Base-by-base conservation (phyloP, 768 basidiomycete species). In the Rhizopogon sp. region DNA sequence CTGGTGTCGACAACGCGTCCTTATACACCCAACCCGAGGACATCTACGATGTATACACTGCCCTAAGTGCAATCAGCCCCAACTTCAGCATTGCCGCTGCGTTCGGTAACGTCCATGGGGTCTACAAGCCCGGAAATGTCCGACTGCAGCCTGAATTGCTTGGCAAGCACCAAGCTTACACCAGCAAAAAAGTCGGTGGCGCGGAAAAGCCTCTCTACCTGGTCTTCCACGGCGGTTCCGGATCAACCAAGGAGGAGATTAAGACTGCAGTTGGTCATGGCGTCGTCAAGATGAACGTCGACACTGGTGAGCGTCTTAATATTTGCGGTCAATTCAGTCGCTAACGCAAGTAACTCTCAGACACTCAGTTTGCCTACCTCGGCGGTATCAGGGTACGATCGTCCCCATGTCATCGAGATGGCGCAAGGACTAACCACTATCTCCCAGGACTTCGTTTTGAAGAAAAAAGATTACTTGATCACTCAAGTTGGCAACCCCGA, bases 151-250 rank as follows among this genome's bases (percentile, higher is more conserved):
- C 97, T 16, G 92, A 90, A 60, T 81, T 99, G 58, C 83, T 99
- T 61, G 80, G 82, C 31, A 92, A 93, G 77, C 97, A 99, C 77
- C 97, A 99, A 75, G 69, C 70, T 25, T 85, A 82, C 74, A 82
- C 87, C 47, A 78, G 77, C 65, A 65, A 81, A 70, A 83, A 95
- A 79, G 69, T 89, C 58, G 81, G 80, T 47, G 77, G 81, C 44
- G 76, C 74, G 57, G 72, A 79, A 66, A 85, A 91, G 75, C 97
- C 97, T 60, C 75, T 97, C 90, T 98, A 88, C 84, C 90, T 98
- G 58, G 97, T 98, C 73, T 99, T 98, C 93, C 97, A 99, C 77
- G 97, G 97, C 74, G 97, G 97, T 60, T 98, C 97, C 52, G 97
- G 97, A 43, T 98, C 97, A 33, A 85, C 90, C 62, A 93, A 93